Evolutionary conservation across 805 yeast genomes (phyloP), one percentile per base, ranked within the genome.

Genomic region (Pichia eremophila): DNA sequence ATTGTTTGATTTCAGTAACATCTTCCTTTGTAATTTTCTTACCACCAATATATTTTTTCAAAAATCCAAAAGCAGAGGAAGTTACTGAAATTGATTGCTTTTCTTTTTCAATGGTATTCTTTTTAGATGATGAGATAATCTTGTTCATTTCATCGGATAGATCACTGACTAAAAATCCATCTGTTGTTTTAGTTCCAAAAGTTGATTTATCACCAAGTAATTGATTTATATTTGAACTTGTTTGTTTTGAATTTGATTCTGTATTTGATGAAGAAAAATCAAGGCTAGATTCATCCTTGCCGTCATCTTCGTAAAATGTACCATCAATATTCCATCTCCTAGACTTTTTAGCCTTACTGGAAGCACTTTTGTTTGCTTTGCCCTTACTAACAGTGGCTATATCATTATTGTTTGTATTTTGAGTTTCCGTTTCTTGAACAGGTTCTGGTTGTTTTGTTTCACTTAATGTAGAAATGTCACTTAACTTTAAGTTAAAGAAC

Each of bases 261-360:
- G 32, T 5, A 22, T 55, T 52, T 18, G 48, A 54, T 8, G 59
- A 57, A 1, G 90, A 82, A 56, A 79, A 83, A 57, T 83, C 90
- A 40, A 83, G 61, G 3, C 38, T 22, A 14, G 39, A 22, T 4
- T 63, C 61, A 0, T 65, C 62, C 12, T 67, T 66, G 18, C 69
- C 74, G 6, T 40, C 55, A 11, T 63, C 70, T 34, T 78, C 83
- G 44, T 70, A 71, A 44, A 68, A 71, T 32, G 66, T 54, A 8
- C 89, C 90, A 56, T 80, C 83, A 31, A 75, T 75, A 27, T 76
- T 81, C 87, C 87, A 82, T 57, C 74, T 79, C 57, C 91, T 72
- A 32, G 69, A 64, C 59, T 69, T 71, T 59, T 78, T 77, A 14
- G 54, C 64, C 60, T 69, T 71, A 58, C 78, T 76, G 11, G 54